Base-by-base conservation (phyloP, 2,329 filamentous ascomycete genomes). In the Colletotrichum tamarilloi region DNA sequence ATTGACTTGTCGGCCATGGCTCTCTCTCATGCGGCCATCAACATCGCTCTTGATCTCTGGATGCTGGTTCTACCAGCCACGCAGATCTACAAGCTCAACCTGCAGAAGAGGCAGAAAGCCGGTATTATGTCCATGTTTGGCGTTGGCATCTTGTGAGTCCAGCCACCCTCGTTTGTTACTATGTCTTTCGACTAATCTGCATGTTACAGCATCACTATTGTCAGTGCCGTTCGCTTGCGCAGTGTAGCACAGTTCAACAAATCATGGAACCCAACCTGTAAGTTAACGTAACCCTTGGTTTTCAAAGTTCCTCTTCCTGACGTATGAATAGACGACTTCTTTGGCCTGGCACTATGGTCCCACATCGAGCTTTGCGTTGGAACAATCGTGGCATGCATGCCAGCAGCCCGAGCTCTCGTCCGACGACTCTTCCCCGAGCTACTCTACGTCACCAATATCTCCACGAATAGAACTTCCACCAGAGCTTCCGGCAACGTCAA, bases 291-390 rank as follows among this genome's bases (percentile, higher is more conserved):
- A 24, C 7, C 80, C 38, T 83, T 82, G 58, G 85, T 86, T 78
- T 55, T 84, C 77, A 78, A 77, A 11, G 78, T 86, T 30, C 87
- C 1, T 73, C 76, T 28, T 84, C 83, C 76, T 84, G 85, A 69
- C 82, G 84, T 24, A 83, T 2, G 4, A 1, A 5, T 12, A 73
- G 71, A 70, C 12, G 71, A 73, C 24, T 73, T 73, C 9, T 73
- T 60, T 4, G 73, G 78, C 2, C 78, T 85, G 26, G 82, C 87
- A 49, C 80, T 84, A 22, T 73, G 71, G 71, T 73, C 71, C 0
- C 71, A 73, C 19, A 73, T 70, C 1, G 71, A 73, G 5, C 22
- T 73, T 4, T 73, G 56, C 6, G 67, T 73, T 1, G 71, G 71
- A 8, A 49, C 58, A 9, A 55, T 73, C 1, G 71, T 73, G 0